Percentiles rank a stretch among this genome's conserved stretches.
Conservation (phyloP, 2,329 filamentous ascomycete genomes). For the Pleoardoris graminearum region DNA sequence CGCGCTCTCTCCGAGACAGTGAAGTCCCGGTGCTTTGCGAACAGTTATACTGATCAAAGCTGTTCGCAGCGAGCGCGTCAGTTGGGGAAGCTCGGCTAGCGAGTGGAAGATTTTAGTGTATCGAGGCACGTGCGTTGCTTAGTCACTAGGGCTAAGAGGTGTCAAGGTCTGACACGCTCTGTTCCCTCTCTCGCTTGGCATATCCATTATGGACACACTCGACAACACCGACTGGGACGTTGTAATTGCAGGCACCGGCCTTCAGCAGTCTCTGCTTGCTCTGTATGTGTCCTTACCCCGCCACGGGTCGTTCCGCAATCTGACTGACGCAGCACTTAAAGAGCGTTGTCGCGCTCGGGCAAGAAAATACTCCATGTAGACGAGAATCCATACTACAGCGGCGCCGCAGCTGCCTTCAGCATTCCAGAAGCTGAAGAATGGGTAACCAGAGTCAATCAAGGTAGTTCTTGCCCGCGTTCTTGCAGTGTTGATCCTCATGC, state of each 20-base stretch:
- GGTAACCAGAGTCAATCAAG: constrained; percentile 55
- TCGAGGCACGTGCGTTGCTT: constrained; percentile 21
- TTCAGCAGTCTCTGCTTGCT: constrained; percentile 58
- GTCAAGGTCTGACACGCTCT: constrained; percentile 21
- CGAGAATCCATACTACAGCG: constrained; percentile 85
- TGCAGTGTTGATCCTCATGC: constrained; percentile 11
- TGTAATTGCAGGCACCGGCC: constrained; percentile 56
- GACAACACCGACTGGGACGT: constrained; percentile 57
- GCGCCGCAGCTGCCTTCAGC: constrained; percentile 80
- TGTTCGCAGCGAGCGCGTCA: constrained; percentile 44
- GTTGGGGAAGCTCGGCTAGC: constrained; percentile 16
- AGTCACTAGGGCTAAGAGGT: constrained; percentile 38
- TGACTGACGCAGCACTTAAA: constrained; percentile 74
- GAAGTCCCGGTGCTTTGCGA: constrained; percentile 48
- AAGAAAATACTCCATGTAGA: constrained; percentile 93
- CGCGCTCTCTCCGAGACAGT: constrained; percentile 49
- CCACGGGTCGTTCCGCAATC: constrained; percentile 50
- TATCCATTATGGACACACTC: constrained; percentile 53
- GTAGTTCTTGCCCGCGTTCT: constrained; percentile 23
- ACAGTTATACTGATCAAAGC: constrained; percentile 39
- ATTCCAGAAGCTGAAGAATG: constrained; percentile 80
- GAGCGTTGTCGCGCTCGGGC: constrained; percentile 86
- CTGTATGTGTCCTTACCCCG: constrained; percentile 49
- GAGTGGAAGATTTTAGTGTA: constrained; percentile 27
- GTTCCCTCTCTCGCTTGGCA: constrained; percentile 17